A percentile compares a stretch with the other conserved stretches of the same genome.
phyloP scores from a whole-genome alignment of 305 asterid species.

The Solanum hybrid region DNA sequence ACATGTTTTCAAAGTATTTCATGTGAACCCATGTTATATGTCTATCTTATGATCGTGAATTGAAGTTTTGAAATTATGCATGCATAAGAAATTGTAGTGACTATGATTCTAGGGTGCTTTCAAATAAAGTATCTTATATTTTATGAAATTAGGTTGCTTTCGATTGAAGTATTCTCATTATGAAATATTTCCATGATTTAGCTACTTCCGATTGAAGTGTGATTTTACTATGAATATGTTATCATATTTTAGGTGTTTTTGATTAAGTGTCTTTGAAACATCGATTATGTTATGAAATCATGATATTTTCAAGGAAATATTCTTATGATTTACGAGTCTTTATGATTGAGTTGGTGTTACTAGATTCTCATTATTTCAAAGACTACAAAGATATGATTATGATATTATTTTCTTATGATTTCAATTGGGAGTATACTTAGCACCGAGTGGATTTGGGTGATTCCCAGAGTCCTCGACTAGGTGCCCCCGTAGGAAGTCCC shows the following conservation, averaged over 20 bases:
- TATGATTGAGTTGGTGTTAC: not conserved
- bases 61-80: not conserved
- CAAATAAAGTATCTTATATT: not conserved
- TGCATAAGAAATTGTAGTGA: not conserved
- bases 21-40: not conserved
- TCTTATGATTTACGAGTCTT: not conserved
- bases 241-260: not conserved
- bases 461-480: not conserved
- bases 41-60: not conserved
- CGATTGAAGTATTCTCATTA: not conserved
- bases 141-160: not conserved
- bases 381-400: not conserved
- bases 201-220: not conserved
- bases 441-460: not conserved
- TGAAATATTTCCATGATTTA: not conserved
- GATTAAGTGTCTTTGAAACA: not conserved
- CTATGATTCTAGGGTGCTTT: not conserved
- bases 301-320: not conserved
- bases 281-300: not conserved
- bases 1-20: not conserved
- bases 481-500: not conserved
- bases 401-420: not conserved
- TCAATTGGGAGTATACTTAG: not conserved
- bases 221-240: not conserved
- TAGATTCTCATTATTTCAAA: too few species aligned